Evolutionary conservation across 2,329 filamentous ascomycete genomes (phyloP), one percentile per base, ranked within the genome.

Genomic region (Colletotrichum sublineola): DNA sequence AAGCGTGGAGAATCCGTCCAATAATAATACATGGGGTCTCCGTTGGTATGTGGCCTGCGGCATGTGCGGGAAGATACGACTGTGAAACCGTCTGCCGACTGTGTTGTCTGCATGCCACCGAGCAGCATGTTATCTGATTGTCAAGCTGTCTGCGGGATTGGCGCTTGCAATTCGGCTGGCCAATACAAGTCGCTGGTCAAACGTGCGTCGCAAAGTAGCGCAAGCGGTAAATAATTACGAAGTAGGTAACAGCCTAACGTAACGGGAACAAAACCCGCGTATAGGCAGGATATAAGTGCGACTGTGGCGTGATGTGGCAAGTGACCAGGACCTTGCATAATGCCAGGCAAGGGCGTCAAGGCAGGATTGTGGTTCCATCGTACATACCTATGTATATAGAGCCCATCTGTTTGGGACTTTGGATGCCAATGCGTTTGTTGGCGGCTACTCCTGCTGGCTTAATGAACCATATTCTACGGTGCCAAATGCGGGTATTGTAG

Each of bases 251-350:
- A 42, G 38, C 57, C 12, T 55, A 33, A 56, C 40, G 31, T 33
- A 42, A 52, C 31, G 31, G n/a, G 31, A 64, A 61, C 38, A 40
- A 46, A 14, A 40, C 40, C 33, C 33, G 46, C 31, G 11, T 12
- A 55, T 55, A 29, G 18, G 50, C 24, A 20, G 15, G 36, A 38
- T 15, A 31, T 24, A 66, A 33, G 58, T 69, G 52, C 38, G 62
- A 42, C 44, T n/a, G 31, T 53, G 40, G 38, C 29, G 44, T 20
- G 53, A 60, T 58, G 44, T 72, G 69, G 69, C 69, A 72, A 69
- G 65, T 72, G 66, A 64, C 60, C 52, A 67, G 53, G 62, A 69
- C 60, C 65, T 69, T 69, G 69, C 66, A 72, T 61, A 60, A 53
- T 29, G 46, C 66, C 53, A 48, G 67, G 18, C 18, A 46, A 58